Evolutionary conservation across 2,329 filamentous ascomycete genomes (phyloP).

Genomic region (Aureobasidium sp.): DNA sequence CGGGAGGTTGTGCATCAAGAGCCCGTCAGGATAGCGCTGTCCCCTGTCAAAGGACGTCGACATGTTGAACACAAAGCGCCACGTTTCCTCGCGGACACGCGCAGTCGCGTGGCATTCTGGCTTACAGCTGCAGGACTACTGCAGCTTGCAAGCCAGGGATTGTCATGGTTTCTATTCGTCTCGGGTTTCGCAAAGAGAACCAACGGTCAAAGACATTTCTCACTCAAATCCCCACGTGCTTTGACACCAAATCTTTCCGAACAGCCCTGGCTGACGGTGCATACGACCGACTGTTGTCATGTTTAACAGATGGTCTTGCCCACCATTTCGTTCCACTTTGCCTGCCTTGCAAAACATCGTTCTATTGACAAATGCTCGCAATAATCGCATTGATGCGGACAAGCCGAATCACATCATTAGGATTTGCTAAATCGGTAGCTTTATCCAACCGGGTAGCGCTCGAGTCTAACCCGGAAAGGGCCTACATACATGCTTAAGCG

Average conservation of each 20-base stretch:
- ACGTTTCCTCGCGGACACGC: conserved; percentile 11
- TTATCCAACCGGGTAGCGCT: not conserved
- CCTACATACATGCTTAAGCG: conserved; percentile 5
- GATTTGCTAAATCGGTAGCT: not conserved
- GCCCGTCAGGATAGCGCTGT: not conserved
- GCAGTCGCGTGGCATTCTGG: conserved; percentile 13
- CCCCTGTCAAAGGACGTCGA: conserved; percentile 11
- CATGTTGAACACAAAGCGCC: conserved; percentile 11
- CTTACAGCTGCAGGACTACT: not conserved
- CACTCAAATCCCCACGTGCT: conserved; percentile 9
- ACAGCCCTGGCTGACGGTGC: conserved; percentile 3
- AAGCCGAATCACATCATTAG: not conserved
- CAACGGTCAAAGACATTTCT: conserved; percentile 5
- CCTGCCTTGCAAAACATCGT: not conserved
- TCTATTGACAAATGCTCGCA: not conserved
- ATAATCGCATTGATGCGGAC: not conserved
- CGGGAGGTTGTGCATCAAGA: conserved; percentile 5
- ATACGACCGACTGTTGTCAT: not conserved
- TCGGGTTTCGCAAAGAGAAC: conserved; percentile 3
- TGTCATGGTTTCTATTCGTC: conserved; percentile 2
- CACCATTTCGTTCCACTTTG: not conserved
- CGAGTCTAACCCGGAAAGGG: not conserved
- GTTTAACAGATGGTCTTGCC: not conserved
- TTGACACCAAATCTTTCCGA: not conserved
- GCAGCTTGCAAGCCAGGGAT: conserved; percentile 6